Conservation (phyloP, 306 rosid species). For the Quercus bicolor region DNA sequence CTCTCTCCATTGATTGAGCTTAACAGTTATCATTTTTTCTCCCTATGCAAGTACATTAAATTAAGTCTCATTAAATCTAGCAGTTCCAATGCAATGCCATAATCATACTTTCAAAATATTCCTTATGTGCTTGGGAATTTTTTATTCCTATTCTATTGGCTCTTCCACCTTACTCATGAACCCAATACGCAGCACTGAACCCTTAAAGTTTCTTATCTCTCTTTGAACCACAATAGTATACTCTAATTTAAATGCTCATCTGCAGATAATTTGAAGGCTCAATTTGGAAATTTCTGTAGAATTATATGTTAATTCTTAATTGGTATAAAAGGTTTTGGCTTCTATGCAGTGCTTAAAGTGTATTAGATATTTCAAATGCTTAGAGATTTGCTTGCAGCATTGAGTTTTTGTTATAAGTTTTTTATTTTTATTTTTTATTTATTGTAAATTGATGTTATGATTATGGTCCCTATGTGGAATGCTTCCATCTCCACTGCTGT, state of each 20-base stretch:
- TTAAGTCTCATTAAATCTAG: neutral
- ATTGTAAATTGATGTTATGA: neutral
- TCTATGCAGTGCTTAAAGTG: neutral
- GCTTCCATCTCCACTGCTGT: neutral
- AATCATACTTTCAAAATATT: neutral
- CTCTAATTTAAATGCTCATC: neutral
- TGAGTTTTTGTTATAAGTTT: neutral
- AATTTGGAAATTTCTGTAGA: neutral
- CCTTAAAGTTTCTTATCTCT: neutral
- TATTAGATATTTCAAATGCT: neutral
- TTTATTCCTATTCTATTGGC: neutral
- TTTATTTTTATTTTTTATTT: too few relatives aligned
- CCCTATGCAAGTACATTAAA: neutral
- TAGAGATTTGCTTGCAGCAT: neutral
- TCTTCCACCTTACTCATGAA: neutral
- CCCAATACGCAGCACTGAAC: neutral
- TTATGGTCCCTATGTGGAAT: neutral
- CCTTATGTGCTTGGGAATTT: neutral
- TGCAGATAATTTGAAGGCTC: neutral
- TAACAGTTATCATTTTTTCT: neutral
- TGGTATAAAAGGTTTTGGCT: neutral
- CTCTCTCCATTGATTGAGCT: neutral
- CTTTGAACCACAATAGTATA: neutral
- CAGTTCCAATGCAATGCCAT: too few relatives aligned
- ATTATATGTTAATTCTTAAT: neutral